Evolutionary conservation across 345 rosid genomes (phyloP).

Genomic region (Trapa bicornis): DNA sequence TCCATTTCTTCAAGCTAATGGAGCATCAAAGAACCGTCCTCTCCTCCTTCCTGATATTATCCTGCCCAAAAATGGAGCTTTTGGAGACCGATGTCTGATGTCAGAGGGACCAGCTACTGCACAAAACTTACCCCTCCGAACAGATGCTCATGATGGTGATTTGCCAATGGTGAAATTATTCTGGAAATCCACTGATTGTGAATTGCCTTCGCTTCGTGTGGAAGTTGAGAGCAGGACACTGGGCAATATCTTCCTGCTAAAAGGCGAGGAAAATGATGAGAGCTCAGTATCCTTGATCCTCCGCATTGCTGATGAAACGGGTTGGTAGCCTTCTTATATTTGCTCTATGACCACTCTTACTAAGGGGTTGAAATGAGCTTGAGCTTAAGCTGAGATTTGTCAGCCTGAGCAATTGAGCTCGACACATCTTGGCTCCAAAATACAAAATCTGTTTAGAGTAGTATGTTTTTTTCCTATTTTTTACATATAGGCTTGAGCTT

Average conservation of each 20-base stretch:
- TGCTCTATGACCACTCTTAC: not conserved
- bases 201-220: constrained; percentile 21
- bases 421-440: not conserved
- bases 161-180: constrained; percentile 38
- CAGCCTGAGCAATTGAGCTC: not conserved
- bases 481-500: not conserved
- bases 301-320: constrained; percentile 57
- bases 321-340: constrained; percentile 23
- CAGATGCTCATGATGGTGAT: constrained; percentile 52
- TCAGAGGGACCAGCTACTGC: constrained; percentile 54
- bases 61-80: constrained; percentile 52
- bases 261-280: constrained; percentile 64
- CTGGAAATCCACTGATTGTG: constrained; percentile 22
- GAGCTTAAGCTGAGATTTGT: not conserved
- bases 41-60: constrained; percentile 51
- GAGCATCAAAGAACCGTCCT: constrained; percentile 34
- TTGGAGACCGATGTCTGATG: constrained; percentile 65
- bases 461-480: not conserved
- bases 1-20: constrained; percentile 55
- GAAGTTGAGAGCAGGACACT: constrained; percentile 52
- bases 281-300: constrained; percentile 58
- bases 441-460: not conserved
- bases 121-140: constrained; percentile 25
- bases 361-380: not conserved
- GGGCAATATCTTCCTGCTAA: constrained; percentile 50